Evolutionary conservation across 345 rosid genomes (phyloP).

Genomic region (Sisymbrium altissimum): DNA sequence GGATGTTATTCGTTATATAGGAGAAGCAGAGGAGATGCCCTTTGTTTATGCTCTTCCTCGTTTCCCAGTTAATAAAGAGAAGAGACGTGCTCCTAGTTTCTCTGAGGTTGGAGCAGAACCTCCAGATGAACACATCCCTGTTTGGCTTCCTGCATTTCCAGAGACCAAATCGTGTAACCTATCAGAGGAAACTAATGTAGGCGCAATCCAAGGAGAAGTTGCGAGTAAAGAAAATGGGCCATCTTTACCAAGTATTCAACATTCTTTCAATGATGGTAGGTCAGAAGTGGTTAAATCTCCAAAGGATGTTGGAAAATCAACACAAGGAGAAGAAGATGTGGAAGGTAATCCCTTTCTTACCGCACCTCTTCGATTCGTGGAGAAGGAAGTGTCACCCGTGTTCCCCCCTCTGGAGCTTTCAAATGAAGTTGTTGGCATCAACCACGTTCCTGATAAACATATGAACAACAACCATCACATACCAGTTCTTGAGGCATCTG

Average conservation of each 20-base stretch:
- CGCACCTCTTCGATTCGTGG: constrained; percentile 55
- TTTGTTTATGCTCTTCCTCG: constrained; percentile 63
- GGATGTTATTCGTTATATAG: constrained; percentile 60
- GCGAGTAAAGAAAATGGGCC: constrained; percentile 33
- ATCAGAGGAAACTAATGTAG: constrained; percentile 31
- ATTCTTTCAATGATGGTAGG: constrained; percentile 36
- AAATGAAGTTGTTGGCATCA: constrained; percentile 33
- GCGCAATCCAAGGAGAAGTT: constrained; percentile 33
- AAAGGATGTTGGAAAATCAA: constrained; percentile 33
- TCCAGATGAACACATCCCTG: constrained; percentile 68
- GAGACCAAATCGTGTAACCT: constrained; percentile 39
- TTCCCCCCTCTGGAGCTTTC: constrained; percentile 47
- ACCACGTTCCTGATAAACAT: constrained; percentile 28
- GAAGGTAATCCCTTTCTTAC: constrained; percentile 63
- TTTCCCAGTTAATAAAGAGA: constrained; percentile 57
- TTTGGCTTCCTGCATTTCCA: constrained; percentile 81
- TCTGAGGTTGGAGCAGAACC: constrained; percentile 55
- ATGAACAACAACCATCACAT: constrained; percentile 32
- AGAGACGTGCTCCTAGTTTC: constrained; percentile 46
- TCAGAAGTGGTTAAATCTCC: constrained; percentile 38
- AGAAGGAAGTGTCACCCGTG: constrained; percentile 56
- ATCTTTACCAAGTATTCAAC: constrained; percentile 41
- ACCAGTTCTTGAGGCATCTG: constrained; percentile 50
- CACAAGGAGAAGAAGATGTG: constrained; percentile 26
- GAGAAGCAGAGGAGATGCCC: constrained; percentile 49